Percentiles rank a stretch among this genome's conserved stretches.
These are phyloP conservation scores for Diaporthe sp. DNA, from an alignment of 2,329 filamentous ascomycete species.

Conservation along the genomic window DNA sequence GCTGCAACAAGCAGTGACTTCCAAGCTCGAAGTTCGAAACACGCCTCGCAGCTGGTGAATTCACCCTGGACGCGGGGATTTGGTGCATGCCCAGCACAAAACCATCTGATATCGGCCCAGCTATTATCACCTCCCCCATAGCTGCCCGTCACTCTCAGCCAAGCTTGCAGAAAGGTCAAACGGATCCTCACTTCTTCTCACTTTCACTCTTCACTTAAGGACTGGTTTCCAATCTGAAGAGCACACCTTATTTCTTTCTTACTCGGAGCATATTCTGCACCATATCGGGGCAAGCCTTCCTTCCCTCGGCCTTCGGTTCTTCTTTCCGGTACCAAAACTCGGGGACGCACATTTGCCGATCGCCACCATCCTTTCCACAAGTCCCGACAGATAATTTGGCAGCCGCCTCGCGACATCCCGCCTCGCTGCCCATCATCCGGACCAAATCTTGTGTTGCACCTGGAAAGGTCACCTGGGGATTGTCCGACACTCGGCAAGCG, in stretches of 20 bases:
- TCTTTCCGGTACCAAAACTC: not conserved
- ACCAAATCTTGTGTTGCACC: constrained; percentile 25
- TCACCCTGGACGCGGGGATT: not conserved
- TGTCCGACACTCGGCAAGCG: constrained; percentile 26
- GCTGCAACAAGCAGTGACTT: constrained; percentile 10
- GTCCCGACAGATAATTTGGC: not conserved
- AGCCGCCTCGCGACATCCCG: not conserved
- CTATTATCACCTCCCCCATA: constrained; percentile 17
- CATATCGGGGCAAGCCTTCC: not conserved
- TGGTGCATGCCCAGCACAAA: not conserved
- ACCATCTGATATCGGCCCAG: constrained; percentile 1
- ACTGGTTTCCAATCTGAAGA: constrained; percentile 28
- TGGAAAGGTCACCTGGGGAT: constrained; percentile 33
- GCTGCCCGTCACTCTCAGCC: constrained; percentile 13
- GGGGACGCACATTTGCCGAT: constrained; percentile 14
- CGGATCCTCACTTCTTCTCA: not conserved
- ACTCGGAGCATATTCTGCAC: not conserved
- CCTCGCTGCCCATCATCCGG: not conserved
- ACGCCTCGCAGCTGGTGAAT: constrained; percentile 8
- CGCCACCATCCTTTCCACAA: constrained; percentile 1
- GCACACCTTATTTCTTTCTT: not conserved
- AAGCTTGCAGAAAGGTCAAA: constrained; percentile 7
- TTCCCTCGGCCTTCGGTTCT: constrained; percentile 5
- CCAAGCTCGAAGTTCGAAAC: constrained; percentile 14
- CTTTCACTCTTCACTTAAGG: constrained; percentile 22